Evolutionary conservation across 768 basidiomycete species (phyloP).

Genomic region (Collybia mongolica): DNA sequence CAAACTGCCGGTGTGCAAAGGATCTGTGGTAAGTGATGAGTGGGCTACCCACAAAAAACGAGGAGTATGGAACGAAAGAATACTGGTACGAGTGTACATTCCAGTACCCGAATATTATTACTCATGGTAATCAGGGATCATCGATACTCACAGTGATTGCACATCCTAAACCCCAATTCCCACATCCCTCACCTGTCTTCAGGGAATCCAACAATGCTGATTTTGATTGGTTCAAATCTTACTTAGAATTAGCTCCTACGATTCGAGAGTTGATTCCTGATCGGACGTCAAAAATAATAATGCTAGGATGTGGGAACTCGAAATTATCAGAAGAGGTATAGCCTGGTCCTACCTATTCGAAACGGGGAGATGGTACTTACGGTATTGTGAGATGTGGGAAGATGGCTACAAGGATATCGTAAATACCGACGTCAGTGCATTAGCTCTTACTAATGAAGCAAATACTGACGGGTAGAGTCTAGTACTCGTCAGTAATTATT

Average conservation of each 20-base stretch:
- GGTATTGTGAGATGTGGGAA: slow-evolving; percentile 69
- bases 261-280: slow-evolving; percentile 63
- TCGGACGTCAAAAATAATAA: slow-evolving; percentile 60
- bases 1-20: not conserved
- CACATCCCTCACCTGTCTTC: slow-evolving; percentile 3
- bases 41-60: slow-evolving; percentile 56
- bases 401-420: slow-evolving; percentile 81
- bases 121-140: slow-evolving; percentile 49
- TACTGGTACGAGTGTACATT: slow-evolving; percentile 50
- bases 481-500: slow-evolving; percentile 79
- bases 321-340: slow-evolving; percentile 75
- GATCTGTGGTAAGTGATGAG: slow-evolving; percentile 6
- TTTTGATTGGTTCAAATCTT: slow-evolving; percentile 90
- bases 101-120: not conserved
- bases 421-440: slow-evolving; percentile 65
- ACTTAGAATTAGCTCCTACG: slow-evolving; percentile 63
- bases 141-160: slow-evolving; percentile 67
- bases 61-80: slow-evolving; percentile 63
- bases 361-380: not conserved
- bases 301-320: slow-evolving; percentile 87
- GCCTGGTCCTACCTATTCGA: slow-evolving; percentile 10
- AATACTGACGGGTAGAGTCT: not conserved
- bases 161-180: too few relatives aligned
- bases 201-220: slow-evolving; percentile 59
- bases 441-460: not conserved